Percentiles rank a stretch among this genome's conserved stretches.
These are phyloP conservation scores for Peziza echinospora DNA, from an alignment of 495 filamentous ascomycete genomes.

Conservation along the genomic window DNA sequence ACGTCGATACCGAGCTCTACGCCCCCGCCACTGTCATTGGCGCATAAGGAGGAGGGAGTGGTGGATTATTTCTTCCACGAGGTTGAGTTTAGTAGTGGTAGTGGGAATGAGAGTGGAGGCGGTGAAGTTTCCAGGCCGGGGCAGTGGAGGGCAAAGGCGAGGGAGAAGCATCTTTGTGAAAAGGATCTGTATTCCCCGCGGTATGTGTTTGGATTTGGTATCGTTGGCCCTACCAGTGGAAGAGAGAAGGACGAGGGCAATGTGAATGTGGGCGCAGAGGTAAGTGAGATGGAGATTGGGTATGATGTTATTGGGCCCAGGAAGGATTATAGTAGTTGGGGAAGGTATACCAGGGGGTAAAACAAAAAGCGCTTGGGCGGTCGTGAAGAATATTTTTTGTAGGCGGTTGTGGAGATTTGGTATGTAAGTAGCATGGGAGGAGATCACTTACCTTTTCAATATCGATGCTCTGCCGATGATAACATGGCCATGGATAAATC, in stretches of 20 bases:
- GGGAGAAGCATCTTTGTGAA: constrained; percentile 37
- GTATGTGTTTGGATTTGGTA: constrained; percentile 37
- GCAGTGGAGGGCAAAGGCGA: constrained; percentile 31
- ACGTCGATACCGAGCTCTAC: not conserved
- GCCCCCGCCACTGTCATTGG: not conserved
- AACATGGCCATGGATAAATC: no score
- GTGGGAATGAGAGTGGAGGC: constrained; percentile 21
- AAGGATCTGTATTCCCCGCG: constrained; percentile 41
- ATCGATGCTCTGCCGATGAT: no score
- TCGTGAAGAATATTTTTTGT: no score
- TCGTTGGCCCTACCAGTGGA: no score
- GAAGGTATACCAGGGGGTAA: constrained; percentile 22
- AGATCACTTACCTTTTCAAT: no score
- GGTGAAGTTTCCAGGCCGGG: constrained; percentile 23
- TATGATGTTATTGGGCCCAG: constrained; percentile 44
- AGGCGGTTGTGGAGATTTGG: no score
- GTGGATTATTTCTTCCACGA: constrained; percentile 49
- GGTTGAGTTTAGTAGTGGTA: constrained; percentile 18
- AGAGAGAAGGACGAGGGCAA: constrained; percentile 1
- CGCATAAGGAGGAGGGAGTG: constrained; percentile 23
- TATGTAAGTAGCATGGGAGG: no score
- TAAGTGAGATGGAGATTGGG: constrained; percentile 32
- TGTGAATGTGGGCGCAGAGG: constrained; percentile 21
- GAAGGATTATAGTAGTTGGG: constrained; percentile 43
- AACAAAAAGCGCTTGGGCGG: no score